A percentile compares a stretch with the other conserved stretches of the same genome.
Conservation (phyloP, 1,139 yeast species). For the Pichia sp. region DNA sequence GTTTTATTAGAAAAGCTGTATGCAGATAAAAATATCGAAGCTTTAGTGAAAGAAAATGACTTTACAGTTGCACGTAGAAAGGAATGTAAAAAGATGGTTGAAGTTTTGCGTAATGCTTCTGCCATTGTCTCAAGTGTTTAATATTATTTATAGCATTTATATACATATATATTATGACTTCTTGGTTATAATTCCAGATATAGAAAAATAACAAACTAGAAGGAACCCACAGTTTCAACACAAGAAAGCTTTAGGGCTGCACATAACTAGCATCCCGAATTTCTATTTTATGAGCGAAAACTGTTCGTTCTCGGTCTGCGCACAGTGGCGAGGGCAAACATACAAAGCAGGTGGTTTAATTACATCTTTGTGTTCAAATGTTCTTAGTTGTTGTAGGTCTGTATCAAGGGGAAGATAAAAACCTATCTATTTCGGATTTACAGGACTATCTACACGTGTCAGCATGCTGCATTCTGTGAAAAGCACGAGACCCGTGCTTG, state of each 20-base stretch:
- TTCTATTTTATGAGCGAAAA: too few relatives aligned
- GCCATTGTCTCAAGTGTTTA: slow-evolving; percentile 86
- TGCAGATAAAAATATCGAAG: slow-evolving; percentile 66
- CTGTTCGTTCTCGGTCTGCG: background rate
- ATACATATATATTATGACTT: background rate
- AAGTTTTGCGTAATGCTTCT: slow-evolving; percentile 80
- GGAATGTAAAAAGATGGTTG: slow-evolving; percentile 93
- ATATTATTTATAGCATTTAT: slow-evolving; percentile 2
- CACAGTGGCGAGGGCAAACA: background rate
- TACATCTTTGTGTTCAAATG: background rate
- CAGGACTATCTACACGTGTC: background rate
- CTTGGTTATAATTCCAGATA: too few relatives aligned
- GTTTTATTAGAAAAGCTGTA: slow-evolving; percentile 84
- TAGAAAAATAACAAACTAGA: too few relatives aligned
- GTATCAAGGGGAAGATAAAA: too few relatives aligned
- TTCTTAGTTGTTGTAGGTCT: too few relatives aligned
- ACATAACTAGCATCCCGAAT: too few relatives aligned
- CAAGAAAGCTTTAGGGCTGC: too few relatives aligned
- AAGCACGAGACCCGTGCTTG: slow-evolving; percentile 1
- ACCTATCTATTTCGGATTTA: background rate
- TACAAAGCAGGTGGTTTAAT: background rate
- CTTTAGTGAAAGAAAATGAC: slow-evolving; percentile 87
- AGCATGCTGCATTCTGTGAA: slow-evolving; percentile 6
- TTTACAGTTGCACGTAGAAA: slow-evolving; percentile 89
- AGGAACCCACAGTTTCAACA: too few relatives aligned